These are phyloP conservation scores for Microsporum canis DNA, from an alignment of 2,329 filamentous ascomycete species.

Conservation along the genomic window DNA sequence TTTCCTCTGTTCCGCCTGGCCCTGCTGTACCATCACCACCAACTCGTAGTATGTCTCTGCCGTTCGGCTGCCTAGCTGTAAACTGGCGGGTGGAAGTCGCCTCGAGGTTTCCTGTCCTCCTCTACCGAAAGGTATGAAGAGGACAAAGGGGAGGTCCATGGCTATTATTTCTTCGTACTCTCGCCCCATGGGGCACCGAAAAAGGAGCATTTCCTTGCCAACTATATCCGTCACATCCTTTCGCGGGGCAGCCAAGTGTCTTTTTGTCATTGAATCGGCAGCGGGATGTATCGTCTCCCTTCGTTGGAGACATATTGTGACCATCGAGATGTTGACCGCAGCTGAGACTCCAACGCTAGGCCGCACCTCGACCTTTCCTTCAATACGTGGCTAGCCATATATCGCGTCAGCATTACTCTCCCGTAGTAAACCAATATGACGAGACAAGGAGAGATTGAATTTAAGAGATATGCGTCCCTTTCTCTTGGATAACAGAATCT, in stretches of 20 bases:
- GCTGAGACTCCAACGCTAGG: conserved; percentile 75
- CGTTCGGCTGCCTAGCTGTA: conserved; percentile 84
- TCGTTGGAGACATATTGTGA: conserved; percentile 85
- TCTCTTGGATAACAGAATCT: no score
- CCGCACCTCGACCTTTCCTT: conserved; percentile 94
- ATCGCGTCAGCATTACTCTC: conserved; percentile 14
- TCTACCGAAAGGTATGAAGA: conserved; percentile 92
- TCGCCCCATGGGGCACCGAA: conserved; percentile 70
- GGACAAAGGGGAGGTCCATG: conserved; percentile 94
- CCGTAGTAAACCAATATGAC: background rate
- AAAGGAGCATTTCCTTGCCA: conserved; percentile 88
- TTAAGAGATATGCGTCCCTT: background rate
- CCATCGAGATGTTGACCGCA: conserved; percentile 80
- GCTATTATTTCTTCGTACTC: conserved; percentile 81
- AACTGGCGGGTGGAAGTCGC: conserved; percentile 79
- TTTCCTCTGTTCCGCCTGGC: conserved; percentile 74
- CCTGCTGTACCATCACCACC: conserved; percentile 90
- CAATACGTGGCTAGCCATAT: conserved; percentile 67
- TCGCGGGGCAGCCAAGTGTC: conserved; percentile 76
- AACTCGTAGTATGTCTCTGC: conserved; percentile 96
- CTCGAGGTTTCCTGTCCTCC: conserved; percentile 82
- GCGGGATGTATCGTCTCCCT: conserved; percentile 94
- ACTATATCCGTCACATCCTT: conserved; percentile 88
- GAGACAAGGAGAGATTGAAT: background rate
- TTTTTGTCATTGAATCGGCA: conserved; percentile 86